phyloP scores from a whole-genome alignment of 2,329 filamentous ascomycete genomes.

The Chalara sp. region DNA sequence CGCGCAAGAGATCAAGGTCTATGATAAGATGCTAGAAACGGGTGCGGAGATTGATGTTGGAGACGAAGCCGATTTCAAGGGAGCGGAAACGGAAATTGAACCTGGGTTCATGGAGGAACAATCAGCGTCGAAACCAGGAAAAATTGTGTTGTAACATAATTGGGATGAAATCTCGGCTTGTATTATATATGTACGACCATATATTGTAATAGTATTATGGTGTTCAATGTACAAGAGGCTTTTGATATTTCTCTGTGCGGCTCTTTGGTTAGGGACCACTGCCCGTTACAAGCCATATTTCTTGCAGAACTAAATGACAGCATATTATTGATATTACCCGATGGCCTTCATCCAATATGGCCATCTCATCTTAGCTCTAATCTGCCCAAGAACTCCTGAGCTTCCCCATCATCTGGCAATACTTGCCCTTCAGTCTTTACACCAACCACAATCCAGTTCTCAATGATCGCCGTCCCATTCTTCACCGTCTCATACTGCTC shows the following conservation, averaged over 20 bases:
- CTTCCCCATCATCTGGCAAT: neutral
- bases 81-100: slow-evolving; percentile 30
- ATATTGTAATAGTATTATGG: too few species aligned
- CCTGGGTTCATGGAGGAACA: slow-evolving; percentile 31
- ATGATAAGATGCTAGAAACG: slow-evolving; percentile 37
- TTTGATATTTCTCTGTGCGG: too few species aligned
- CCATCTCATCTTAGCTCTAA: too few species aligned
- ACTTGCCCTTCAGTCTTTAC: neutral
- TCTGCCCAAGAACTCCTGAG: neutral
- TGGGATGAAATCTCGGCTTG: neutral
- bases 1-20: slow-evolving; percentile 29
- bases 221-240: too few species aligned
- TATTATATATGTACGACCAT: neutral
- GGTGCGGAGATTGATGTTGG: slow-evolving; percentile 32
- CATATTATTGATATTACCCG: too few species aligned
- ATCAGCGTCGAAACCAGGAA: slow-evolving; percentile 22
- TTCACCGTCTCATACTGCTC: neutral
- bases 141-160: slow-evolving; percentile 15
- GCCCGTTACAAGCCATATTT: too few species aligned
- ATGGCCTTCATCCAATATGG: too few species aligned
- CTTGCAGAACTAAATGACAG: too few species aligned
- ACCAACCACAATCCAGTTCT: neutral
- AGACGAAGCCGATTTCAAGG: slow-evolving; percentile 33
- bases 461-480: neutral
- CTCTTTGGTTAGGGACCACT: too few species aligned